Conservation (phyloP, 2,329 filamentous ascomycete species). For the Penicillium paneum region DNA sequence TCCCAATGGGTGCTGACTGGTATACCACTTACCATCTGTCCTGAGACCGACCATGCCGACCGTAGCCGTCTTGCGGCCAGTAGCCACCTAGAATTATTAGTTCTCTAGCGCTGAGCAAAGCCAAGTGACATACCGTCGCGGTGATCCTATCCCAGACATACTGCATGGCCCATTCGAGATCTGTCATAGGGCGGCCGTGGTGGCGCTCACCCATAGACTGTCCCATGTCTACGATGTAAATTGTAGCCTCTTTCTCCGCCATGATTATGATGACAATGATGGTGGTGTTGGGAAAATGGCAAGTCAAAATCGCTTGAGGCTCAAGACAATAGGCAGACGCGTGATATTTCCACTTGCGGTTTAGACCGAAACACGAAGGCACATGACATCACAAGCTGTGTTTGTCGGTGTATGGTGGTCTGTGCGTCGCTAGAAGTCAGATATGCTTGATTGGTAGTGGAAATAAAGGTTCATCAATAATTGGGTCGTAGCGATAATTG, state of each 20-base stretch:
- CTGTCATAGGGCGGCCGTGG: conserved; percentile 68
- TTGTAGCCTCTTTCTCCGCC: conserved; percentile 88
- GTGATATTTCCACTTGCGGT: conserved; percentile 39
- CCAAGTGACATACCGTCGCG: conserved; percentile 57
- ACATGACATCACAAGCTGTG: conserved; percentile 39
- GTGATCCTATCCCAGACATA: conserved; percentile 95
- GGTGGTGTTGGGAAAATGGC: neutral
- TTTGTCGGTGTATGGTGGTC: conserved; percentile 9
- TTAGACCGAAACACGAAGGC: conserved; percentile 33
- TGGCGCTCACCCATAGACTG: conserved; percentile 73
- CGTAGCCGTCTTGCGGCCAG: conserved; percentile 69
- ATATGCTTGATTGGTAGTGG: neutral
- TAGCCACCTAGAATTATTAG: conserved; percentile 48
- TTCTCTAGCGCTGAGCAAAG: neutral
- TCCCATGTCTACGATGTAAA: conserved; percentile 89
- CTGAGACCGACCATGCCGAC: conserved; percentile 79
- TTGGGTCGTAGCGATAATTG: neutral
- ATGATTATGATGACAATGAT: conserved; percentile 57
- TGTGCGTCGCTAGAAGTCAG: neutral
- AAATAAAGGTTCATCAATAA: neutral
- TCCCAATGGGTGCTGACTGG: neutral
- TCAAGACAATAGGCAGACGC: conserved; percentile 38
- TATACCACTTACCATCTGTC: conserved; percentile 60
- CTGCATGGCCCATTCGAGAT: conserved; percentile 84
- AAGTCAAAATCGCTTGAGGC: conserved; percentile 6